Evolutionary conservation across 306 rosid genomes (phyloP).

Genomic region (Hippophae tibetana): DNA sequence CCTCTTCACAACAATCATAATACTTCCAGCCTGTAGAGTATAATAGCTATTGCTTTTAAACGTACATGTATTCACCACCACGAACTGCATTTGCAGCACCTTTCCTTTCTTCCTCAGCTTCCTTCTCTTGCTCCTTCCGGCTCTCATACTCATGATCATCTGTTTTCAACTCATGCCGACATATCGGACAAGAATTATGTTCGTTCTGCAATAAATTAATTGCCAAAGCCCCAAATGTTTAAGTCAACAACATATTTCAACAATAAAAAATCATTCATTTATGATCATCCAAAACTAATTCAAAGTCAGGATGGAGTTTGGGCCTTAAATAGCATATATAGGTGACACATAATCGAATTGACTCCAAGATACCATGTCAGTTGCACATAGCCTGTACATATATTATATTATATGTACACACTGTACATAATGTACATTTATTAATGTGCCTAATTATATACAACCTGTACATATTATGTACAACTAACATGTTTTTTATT

Average conservation of each 20-base stretch:
- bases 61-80: conserved; percentile 95
- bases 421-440: too few relatives aligned
- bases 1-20: too few relatives aligned
- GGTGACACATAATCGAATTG: too few relatives aligned
- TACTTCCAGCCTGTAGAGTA: too few relatives aligned
- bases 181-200: conserved; percentile 82
- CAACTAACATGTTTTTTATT: too few relatives aligned
- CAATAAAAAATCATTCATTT: conserved; percentile 1
- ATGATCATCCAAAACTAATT: background rate
- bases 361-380: too few relatives aligned
- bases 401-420: too few relatives aligned
- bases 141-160: conserved; percentile 86
- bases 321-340: too few relatives aligned
- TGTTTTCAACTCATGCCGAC: conserved; percentile 80
- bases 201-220: conserved; percentile 40
- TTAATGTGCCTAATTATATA: too few relatives aligned
- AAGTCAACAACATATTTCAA: background rate
- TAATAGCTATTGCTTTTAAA: conserved; percentile 16
- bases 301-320: too few relatives aligned
- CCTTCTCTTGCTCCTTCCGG: conserved; percentile 95
- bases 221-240: background rate
- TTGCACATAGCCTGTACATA: too few relatives aligned
- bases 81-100: conserved; percentile 89
- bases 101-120: conserved; percentile 90
- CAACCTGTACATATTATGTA: too few relatives aligned